Evolutionary conservation across 1,284 basidiomycete species (phyloP), one percentile per base, ranked within the genome.

Genomic region (Papiliotrema laurentii): DNA sequence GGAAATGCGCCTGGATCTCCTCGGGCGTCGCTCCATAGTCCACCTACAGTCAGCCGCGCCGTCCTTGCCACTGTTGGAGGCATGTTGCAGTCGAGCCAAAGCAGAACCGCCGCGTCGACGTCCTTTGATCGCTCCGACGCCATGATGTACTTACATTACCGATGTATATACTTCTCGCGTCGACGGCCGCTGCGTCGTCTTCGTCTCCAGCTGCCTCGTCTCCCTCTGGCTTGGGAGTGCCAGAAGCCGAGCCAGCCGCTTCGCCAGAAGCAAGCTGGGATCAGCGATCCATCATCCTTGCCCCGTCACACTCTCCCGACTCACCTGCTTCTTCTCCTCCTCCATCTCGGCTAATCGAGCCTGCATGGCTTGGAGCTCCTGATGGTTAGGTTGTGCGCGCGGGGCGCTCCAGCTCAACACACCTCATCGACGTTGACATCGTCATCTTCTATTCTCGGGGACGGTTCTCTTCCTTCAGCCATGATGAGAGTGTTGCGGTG

Each of bases 1-100:
- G 88, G 77, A 99, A 99, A 73, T 98, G 96, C 37, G 82, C 84
- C 76, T 98, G 96, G 50, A 99, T 92, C 72, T 99, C 96, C 75
- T 98, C 96, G 14, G 96, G 96, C 25, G 96, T 97, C 7, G 94
- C 88, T 49, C 85, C 82, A 72, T 98, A 99, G 78, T 99, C 96
- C 49, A 99, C 94, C 93, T 98, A 63, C 2, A 18, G n/a, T 41
- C 27, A 45, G 42, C 35, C 26, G 34, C 50, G 2, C 5, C 25
- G 7, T 19, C 34, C 22, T 5, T 5, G 13, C 28, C 38, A 30
- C 18, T 13, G 6, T 27, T 27, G 28, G 21, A 4, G 19, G 43
- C 37, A 22, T 41, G 45, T 21, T 2, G 19, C n/a, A 19, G 25
- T 22, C 9, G 4, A n/a, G n/a, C n/a, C n/a, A n/a, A n/a, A n/a